phyloP scores from a whole-genome alignment of 495 filamentous ascomycete species.

The Lindgomyces ingoldianus region DNA sequence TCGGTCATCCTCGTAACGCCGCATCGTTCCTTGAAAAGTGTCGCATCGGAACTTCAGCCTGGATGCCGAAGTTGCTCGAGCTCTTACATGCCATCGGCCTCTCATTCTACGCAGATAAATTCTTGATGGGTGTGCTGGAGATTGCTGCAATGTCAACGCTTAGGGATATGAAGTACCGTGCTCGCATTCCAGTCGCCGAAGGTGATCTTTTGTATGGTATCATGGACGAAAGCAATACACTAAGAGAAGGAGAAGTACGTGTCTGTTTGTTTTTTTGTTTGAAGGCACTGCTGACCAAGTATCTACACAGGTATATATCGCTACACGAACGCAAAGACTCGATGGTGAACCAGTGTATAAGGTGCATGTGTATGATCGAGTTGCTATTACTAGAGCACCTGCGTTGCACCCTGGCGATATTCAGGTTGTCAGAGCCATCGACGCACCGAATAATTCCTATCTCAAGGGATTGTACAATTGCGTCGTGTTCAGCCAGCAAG shows the following conservation, averaged over 20 bases:
- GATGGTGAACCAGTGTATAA: not conserved
- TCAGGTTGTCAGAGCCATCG: conserved; percentile 59
- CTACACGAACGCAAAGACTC: not conserved
- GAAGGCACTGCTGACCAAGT: not conserved
- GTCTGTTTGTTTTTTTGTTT: conserved; percentile 28
- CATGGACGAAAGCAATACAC: conserved; percentile 74
- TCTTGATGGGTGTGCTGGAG: conserved; percentile 66
- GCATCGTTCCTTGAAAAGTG: conserved; percentile 61
- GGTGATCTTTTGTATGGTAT: conserved; percentile 75
- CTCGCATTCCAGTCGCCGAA: conserved; percentile 67
- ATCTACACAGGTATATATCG: not conserved
- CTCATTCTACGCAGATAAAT: conserved; percentile 63
- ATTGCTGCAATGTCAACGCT: conserved; percentile 64
- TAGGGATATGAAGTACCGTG: conserved; percentile 71
- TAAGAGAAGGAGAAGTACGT: conserved; percentile 69
- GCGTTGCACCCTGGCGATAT: conserved; percentile 81
- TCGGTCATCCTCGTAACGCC: conserved; percentile 56
- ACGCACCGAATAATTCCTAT: conserved; percentile 60
- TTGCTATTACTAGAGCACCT: conserved; percentile 70
- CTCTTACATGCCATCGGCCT: conserved; percentile 55
- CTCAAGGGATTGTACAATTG: conserved; percentile 65
- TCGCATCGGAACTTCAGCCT: conserved; percentile 54
- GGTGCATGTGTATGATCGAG: not conserved
- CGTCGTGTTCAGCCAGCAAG: conserved; percentile 72
- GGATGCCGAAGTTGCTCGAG: conserved; percentile 60